Evolutionary conservation across 257 asterid species (phyloP).

Genomic region (Solanum chmielewskii): DNA sequence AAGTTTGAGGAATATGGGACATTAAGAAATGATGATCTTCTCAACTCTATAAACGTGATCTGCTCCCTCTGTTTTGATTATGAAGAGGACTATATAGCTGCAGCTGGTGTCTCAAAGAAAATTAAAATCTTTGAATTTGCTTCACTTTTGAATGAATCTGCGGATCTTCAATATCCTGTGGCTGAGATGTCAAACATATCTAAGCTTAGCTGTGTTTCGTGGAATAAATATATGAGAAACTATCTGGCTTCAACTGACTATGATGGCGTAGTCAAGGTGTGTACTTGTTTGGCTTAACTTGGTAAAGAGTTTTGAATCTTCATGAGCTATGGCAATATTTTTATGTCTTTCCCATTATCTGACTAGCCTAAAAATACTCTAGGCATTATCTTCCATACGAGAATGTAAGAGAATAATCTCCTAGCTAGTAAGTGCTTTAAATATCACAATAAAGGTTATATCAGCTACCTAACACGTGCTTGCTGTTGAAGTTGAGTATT

Average conservation of each 20-base stretch:
- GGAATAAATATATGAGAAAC: constrained; percentile 43
- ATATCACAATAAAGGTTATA: not conserved
- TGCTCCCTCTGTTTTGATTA: constrained; percentile 42
- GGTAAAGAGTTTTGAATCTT: not conserved
- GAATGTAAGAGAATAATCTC: not conserved
- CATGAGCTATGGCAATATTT: not conserved
- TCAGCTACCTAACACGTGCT: not conserved
- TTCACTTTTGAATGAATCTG: constrained; percentile 26
- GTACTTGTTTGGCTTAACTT: not conserved
- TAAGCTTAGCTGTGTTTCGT: constrained; percentile 39
- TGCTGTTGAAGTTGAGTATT: not conserved
- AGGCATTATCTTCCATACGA: not conserved
- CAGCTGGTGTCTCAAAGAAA: constrained; percentile 46
- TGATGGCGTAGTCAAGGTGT: constrained; percentile 50
- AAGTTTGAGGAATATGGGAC: constrained; percentile 37
- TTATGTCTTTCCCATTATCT: not conserved
- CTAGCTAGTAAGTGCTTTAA: not conserved
- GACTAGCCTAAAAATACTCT: not conserved
- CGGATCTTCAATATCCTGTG: constrained; percentile 46
- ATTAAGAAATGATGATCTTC: constrained; percentile 23
- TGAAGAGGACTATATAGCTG: constrained; percentile 38
- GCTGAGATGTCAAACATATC: constrained; percentile 34
- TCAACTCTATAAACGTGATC: constrained; percentile 23
- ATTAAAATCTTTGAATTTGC: constrained; percentile 34
- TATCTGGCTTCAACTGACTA: constrained; percentile 41